Conservation (phyloP, 1,139 yeast species). For the Kazachstania sp. region DNA sequence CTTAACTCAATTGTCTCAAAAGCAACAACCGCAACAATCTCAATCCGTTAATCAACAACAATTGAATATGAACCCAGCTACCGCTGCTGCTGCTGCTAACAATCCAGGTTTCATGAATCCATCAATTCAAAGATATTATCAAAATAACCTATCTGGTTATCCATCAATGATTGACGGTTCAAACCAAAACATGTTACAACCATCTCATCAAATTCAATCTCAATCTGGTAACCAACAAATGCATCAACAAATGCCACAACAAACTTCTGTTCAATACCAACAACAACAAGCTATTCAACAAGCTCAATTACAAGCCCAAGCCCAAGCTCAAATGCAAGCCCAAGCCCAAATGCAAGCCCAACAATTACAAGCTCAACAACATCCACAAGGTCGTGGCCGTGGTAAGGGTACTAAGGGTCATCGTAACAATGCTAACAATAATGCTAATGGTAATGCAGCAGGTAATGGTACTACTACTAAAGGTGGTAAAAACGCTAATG, state of each 20-base stretch:
- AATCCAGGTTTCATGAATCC: conserved; percentile 14
- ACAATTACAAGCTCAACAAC: conserved; percentile 10
- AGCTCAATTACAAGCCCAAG: conserved; percentile 7
- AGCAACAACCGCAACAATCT: conserved; percentile 14
- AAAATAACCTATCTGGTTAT: conserved; percentile 15
- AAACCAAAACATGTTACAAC: conserved; percentile 18
- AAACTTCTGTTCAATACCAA: conserved; percentile 8
- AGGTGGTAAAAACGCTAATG: conserved; percentile 5
- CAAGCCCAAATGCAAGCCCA: conserved; percentile 7
- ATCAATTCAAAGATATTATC: conserved; percentile 22
- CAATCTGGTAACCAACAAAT: conserved; percentile 7
- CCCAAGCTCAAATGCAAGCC: conserved; percentile 5
- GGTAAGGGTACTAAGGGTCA: conserved; percentile 2
- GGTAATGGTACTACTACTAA: not conserved
- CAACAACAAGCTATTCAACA: conserved; percentile 9
- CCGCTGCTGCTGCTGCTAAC: conserved; percentile 5
- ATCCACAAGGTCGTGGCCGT: conserved; percentile 7
- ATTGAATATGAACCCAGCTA: conserved; percentile 12
- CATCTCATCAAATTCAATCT: conserved; percentile 12
- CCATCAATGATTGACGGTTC: conserved; percentile 20
- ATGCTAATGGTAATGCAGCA: not conserved
- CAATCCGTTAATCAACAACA: conserved; percentile 7
- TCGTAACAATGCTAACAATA: conserved; percentile 1
- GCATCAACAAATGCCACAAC: conserved; percentile 8
- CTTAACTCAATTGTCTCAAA: conserved; percentile 22